Conservation (phyloP, 2,329 filamentous ascomycete genomes). For the Hypoxylon sp. region DNA sequence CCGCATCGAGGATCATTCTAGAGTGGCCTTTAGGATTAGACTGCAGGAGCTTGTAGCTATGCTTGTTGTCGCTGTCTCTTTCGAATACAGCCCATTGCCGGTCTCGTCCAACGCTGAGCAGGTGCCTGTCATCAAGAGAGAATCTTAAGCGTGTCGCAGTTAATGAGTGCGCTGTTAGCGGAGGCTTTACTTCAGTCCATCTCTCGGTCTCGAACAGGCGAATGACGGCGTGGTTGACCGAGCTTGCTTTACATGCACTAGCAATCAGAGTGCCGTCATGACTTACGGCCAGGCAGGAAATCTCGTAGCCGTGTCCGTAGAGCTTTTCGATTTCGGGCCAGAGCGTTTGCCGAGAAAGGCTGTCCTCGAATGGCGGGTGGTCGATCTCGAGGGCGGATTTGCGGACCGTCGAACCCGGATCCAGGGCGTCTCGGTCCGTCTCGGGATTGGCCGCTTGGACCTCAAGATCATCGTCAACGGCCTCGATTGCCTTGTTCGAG, state of each 20-base stretch:
- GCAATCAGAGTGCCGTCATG: slow-evolving; percentile 82
- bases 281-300: slow-evolving; percentile 85
- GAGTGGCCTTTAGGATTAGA: slow-evolving; percentile 87
- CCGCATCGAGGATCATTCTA: slow-evolving; percentile 90
- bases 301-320: slow-evolving; percentile 97
- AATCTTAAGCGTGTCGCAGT: slow-evolving; percentile 89
- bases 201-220: slow-evolving; percentile 86
- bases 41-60: slow-evolving; percentile 68
- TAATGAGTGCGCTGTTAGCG: slow-evolving; percentile 85
- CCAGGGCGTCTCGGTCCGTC: slow-evolving; percentile 65
- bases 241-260: slow-evolving; percentile 92
- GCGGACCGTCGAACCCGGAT: slow-evolving; percentile 67
- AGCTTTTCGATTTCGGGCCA: slow-evolving; percentile 98
- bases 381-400: slow-evolving; percentile 73
- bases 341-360: slow-evolving; percentile 87
- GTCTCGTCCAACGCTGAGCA: slow-evolving; percentile 92
- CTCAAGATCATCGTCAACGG: slow-evolving; percentile 58
- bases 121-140: slow-evolving; percentile 76
- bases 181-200: slow-evolving; percentile 89
- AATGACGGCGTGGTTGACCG: slow-evolving; percentile 93
- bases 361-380: slow-evolving; percentile 89
- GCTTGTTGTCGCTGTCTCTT: slow-evolving; percentile 52
- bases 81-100: slow-evolving; percentile 90
- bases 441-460: slow-evolving; percentile 55
- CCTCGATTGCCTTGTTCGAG: slow-evolving; percentile 91